Conservation (phyloP, 495 filamentous ascomycete genomes). For the Aspergillus coremiiformis region DNA sequence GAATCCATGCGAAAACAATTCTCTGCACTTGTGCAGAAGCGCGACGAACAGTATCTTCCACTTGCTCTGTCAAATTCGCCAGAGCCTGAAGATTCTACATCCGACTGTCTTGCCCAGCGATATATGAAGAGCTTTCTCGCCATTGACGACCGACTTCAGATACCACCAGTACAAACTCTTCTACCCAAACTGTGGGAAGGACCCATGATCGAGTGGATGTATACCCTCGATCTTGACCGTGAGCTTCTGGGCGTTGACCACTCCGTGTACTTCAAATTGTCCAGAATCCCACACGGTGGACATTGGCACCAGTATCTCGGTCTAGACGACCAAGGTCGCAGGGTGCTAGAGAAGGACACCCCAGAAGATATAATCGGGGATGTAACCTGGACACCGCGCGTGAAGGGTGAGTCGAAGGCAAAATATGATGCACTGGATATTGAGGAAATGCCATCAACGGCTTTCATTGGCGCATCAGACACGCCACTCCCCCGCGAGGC, state of each 20-base stretch:
- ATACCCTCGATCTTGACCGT: conserved; percentile 18
- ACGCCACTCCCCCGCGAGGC: neutral
- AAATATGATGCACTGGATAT: neutral
- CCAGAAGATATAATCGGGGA: conserved; percentile 8
- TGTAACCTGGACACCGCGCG: neutral
- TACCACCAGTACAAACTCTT: conserved; percentile 5
- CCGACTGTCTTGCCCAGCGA: neutral
- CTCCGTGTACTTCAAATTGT: conserved; percentile 3
- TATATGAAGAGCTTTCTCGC: conserved; percentile 12
- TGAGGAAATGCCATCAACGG: neutral
- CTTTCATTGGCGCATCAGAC: neutral
- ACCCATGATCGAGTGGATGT: conserved; percentile 8
- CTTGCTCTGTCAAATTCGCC: no score
- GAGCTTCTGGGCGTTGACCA: conserved; percentile 13
- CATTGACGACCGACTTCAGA: conserved; percentile 14
- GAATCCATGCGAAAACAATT: conserved; percentile 4
- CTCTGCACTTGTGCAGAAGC: conserved; percentile 4
- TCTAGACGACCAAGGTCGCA: conserved; percentile 1
- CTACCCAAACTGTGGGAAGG: neutral
- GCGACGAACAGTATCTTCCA: conserved; percentile 8
- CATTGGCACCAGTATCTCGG: conserved; percentile 9
- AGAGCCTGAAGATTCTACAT: no score
- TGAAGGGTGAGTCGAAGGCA: neutral
- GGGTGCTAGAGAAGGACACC: neutral
- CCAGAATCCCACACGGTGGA: conserved; percentile 4